Base-by-base conservation (phyloP, 2,329 filamentous ascomycete species). In the Botryotinia calthae region DNA sequence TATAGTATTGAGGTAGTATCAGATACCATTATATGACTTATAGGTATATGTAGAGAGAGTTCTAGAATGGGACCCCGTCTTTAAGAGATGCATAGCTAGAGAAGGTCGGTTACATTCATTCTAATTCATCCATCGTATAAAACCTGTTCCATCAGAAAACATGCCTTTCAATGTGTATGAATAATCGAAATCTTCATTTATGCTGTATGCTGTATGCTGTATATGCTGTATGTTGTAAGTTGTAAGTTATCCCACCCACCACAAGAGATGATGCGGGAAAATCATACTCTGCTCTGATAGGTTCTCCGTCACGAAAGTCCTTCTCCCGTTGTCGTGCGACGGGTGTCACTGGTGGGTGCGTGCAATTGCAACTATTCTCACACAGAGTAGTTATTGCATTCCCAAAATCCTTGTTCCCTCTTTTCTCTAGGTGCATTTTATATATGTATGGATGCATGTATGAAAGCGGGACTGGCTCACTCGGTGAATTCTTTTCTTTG, bases 301-400 rank as follows among this genome's bases (percentile, higher is more conserved):
- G 59, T 20, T 42, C n/a, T 10, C 44, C 59, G 59, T 65, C 61
- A 71, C 69, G 69, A 71, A 65, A 64, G 28, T 64, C 40, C 28
- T 37, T 31, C 37, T 18, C 46, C 34, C 34, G 42, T 44, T 42
- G 34, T 48, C 2, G n/a, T 28, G 51, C n/a, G n/a, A 56, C 14
- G 51, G 5, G 51, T 44, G 42, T 56, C 12, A 56, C 51, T 28
- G 51, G 51, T 56, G 51, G 51, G 28, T 70, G 61, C n/a, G 44
- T 54, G 48, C 48, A 25, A 25, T 12, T 64, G 51, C 12, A 51
- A 12, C 48, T 56, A 3, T 28, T 58, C 9, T 25, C 28, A 34
- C 7, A 25, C 37, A 37, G 37, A 37, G 7, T 37, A 37, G 34
- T n/a, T n/a, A n/a, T 48, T 58, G 34, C 46, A 54, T 28, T n/a